Percentiles rank a stretch among this genome's conserved stretches.
These are phyloP conservation scores for Kwoniella sp. DNA, from an alignment of 768 basidiomycete species.

Conservation along the genomic window DNA sequence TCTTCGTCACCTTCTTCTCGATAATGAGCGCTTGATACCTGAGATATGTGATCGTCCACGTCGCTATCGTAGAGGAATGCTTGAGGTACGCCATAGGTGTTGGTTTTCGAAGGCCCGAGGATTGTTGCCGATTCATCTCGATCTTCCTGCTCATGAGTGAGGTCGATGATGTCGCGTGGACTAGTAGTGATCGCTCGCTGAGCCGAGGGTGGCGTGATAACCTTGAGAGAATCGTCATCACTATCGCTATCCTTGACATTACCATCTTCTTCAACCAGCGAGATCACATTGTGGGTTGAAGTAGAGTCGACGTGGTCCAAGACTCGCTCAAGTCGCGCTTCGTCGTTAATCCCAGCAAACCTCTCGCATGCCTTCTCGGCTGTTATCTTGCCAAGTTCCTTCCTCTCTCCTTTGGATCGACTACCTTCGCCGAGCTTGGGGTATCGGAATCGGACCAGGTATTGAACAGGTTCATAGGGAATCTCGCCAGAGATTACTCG, in stretches of 20 bases:
- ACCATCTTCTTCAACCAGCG: too few relatives aligned
- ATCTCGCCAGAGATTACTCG: constrained; percentile 7
- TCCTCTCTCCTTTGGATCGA: constrained; percentile 3
- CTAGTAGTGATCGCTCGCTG: constrained; percentile 3
- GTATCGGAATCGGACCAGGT: constrained; percentile 20
- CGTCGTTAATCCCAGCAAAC: constrained; percentile 2
- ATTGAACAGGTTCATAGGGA: constrained; percentile 16
- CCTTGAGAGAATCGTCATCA: neutral
- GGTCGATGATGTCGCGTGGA: neutral
- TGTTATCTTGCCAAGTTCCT: neutral
- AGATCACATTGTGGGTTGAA: too few relatives aligned
- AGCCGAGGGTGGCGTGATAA: neutral
- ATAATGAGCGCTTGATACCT: neutral
- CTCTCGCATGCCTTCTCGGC: constrained; percentile 2
- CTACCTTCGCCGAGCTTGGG: constrained; percentile 11
- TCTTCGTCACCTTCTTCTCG: constrained; percentile 2
- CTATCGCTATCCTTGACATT: neutral
- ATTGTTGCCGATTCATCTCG: neutral
- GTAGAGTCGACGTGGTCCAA: neutral
- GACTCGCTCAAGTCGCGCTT: neutral
- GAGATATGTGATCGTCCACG: constrained; percentile 21
- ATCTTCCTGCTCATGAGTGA: neutral
- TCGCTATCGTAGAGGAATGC: constrained; percentile 33
- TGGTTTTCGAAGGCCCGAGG: neutral
- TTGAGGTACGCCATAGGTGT: constrained; percentile 28